Evolutionary conservation across 495 filamentous ascomycete genomes (phyloP).

Genomic region (Xylaria grammica): DNA sequence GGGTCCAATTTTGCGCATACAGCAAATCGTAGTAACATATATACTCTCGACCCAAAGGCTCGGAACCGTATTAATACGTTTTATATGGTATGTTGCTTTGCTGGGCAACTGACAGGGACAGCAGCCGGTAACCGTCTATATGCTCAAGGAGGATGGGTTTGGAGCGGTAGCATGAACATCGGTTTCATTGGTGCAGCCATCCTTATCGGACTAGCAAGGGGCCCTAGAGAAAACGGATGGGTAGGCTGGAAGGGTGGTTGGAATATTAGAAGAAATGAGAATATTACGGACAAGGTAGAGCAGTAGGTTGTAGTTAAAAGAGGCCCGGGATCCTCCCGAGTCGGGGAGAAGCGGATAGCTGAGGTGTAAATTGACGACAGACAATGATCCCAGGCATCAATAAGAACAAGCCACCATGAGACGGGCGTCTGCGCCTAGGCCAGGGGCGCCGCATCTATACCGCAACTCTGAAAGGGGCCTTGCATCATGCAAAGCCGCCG

Average conservation of each 20-base stretch:
- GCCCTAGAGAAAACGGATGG: constrained; percentile 75
- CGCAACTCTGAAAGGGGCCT: too few relatives aligned
- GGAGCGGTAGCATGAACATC: constrained; percentile 69
- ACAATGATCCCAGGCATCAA: background rate
- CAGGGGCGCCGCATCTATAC: too few relatives aligned
- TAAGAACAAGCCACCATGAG: too few relatives aligned
- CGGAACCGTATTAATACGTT: constrained; percentile 81
- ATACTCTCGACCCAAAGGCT: constrained; percentile 70
- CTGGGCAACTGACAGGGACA: constrained; percentile 78
- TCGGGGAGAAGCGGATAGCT: background rate
- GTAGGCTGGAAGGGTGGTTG: constrained; percentile 77
- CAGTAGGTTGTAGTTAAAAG: background rate
- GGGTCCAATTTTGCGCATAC: constrained; percentile 78
- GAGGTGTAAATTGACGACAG: background rate
- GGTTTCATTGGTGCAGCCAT: constrained; percentile 67
- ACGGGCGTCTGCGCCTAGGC: too few relatives aligned
- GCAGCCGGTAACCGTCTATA: constrained; percentile 74
- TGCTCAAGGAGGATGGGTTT: constrained; percentile 71
- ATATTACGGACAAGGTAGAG: background rate
- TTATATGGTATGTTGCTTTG: constrained; percentile 78
- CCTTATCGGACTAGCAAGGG: constrained; percentile 60
- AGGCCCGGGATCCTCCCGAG: constrained; percentile 1
- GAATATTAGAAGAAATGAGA: constrained; percentile 47
- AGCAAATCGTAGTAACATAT: constrained; percentile 74
- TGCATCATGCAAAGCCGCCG: background rate